Percentiles rank a stretch among this genome's conserved stretches.
Evolutionary conservation across 208 protist species (phyloP).

Genomic region (Wallacemonas sp.): DNA sequence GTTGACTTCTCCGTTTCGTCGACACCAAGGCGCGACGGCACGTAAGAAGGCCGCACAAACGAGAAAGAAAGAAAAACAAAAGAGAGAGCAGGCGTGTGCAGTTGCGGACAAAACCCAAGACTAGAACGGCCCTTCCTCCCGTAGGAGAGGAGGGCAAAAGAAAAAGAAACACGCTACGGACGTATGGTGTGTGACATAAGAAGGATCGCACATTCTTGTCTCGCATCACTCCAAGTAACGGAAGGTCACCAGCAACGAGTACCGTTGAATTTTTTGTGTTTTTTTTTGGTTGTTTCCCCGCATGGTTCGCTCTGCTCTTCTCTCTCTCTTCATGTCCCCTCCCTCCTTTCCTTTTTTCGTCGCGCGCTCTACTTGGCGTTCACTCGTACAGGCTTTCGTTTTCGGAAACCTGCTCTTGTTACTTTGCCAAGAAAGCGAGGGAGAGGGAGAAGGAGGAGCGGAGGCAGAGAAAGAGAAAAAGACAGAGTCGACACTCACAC

Average conservation of each 20-base stretch:
- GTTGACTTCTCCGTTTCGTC: no score
- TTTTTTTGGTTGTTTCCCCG: constrained; percentile 7
- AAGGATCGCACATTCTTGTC: constrained; percentile 10
- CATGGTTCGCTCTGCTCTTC: no score
- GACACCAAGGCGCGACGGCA: no score
- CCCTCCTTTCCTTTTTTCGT: no score
- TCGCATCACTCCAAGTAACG: constrained; percentile 8
- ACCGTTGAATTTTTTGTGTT: constrained; percentile 5
- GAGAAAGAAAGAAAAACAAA: no score
- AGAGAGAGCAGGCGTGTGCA: no score
- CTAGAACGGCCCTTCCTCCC: no score
- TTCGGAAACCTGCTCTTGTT: constrained; percentile 9
- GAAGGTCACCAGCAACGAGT: constrained; percentile 3
- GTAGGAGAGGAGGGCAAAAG: no score
- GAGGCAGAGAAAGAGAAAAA: constrained; percentile 11
- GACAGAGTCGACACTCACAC: neutral
- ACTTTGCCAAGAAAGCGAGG: neutral
- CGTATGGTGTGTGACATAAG: neutral
- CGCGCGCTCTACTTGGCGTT: no score
- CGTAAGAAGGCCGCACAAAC: neutral
- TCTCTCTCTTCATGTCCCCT: no score
- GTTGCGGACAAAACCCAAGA: no score
- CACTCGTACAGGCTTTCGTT: no score
- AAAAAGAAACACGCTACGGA: neutral
- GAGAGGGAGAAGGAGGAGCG: neutral